Evolutionary conservation across 2,329 filamentous ascomycete genomes (phyloP).

Genomic region (Venturia nashicola): DNA sequence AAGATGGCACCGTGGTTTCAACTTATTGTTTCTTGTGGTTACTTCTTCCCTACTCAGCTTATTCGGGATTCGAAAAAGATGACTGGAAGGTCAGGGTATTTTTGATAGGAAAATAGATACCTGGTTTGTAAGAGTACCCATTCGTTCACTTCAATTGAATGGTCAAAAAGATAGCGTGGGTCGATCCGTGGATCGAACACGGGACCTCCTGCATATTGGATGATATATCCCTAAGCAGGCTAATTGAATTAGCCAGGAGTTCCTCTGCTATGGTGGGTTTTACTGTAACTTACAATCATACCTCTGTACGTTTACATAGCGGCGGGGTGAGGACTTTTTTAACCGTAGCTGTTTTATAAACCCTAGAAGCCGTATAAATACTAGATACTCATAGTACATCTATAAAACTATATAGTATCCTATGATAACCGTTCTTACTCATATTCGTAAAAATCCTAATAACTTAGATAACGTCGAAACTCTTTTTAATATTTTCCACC

Average conservation of each 20-base stretch:
- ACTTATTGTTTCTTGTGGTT: neutral
- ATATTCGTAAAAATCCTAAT: too few relatives aligned
- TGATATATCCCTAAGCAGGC: neutral
- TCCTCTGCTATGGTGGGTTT: neutral
- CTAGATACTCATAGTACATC: too few relatives aligned
- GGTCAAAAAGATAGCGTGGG: neutral
- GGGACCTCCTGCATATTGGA: neutral
- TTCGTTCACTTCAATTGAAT: neutral
- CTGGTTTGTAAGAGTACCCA: neutral
- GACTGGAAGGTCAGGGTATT: too few relatives aligned
- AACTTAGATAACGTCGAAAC: too few relatives aligned
- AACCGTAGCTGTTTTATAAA: too few relatives aligned
- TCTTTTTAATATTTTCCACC: too few relatives aligned
- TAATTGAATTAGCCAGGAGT: neutral
- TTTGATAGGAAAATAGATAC: neutral
- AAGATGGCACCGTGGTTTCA: neutral
- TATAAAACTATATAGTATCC: too few relatives aligned
- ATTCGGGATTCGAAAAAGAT: neutral
- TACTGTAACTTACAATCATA: neutral
- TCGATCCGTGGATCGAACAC: slow-evolving; percentile 5
- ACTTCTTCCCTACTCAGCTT: neutral
- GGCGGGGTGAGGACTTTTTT: too few relatives aligned
- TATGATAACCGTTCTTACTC: too few relatives aligned
- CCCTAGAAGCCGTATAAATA: too few relatives aligned
- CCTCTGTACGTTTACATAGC: neutral